phyloP scores from a whole-genome alignment of 225 moss, liverwort and hornwort species.

The Bryoerythrophyllum caledonicum region DNA sequence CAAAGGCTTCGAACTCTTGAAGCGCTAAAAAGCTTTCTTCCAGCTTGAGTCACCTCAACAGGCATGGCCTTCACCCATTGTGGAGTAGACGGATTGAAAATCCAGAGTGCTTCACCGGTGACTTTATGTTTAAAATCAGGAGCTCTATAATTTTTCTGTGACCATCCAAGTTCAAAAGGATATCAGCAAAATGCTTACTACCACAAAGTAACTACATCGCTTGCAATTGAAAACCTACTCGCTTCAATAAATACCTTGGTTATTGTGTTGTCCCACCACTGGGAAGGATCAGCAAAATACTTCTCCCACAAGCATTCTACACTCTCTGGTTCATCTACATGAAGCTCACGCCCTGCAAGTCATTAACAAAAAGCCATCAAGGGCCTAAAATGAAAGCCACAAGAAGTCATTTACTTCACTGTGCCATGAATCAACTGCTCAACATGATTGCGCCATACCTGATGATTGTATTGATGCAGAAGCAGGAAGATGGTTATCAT shows the following conservation, averaged over 20 bases:
- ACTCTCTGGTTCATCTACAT: conserved; percentile 15
- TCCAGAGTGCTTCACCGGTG: conserved; percentile 28
- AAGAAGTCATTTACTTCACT: not conserved
- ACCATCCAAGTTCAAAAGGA: conserved; percentile 23
- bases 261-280: conserved; percentile 29
- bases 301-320: conserved; percentile 23
- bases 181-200: not conserved
- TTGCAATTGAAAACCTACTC: not conserved
- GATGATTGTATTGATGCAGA: conserved; percentile 7
- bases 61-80: conserved; percentile 28
- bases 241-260: conserved; percentile 20
- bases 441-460: conserved; percentile 6
- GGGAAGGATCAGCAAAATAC: conserved; percentile 33
- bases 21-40: not conserved
- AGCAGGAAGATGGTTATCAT: conserved; percentile 3
- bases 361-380: conserved; percentile 1
- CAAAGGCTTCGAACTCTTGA: conserved; percentile 3
- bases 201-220: not conserved
- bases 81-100: conserved; percentile 25
- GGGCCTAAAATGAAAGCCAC: not conserved
- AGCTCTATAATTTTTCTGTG: conserved; percentile 18
- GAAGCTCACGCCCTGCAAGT: conserved; percentile 15
- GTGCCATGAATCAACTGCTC: not conserved
- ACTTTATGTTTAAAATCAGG: conserved; percentile 28
- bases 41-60: conserved; percentile 11